Evolutionary conservation across 2,329 filamentous ascomycete genomes (phyloP), one percentile per base, ranked within the genome.

Genomic region (Monilinia laxa): DNA sequence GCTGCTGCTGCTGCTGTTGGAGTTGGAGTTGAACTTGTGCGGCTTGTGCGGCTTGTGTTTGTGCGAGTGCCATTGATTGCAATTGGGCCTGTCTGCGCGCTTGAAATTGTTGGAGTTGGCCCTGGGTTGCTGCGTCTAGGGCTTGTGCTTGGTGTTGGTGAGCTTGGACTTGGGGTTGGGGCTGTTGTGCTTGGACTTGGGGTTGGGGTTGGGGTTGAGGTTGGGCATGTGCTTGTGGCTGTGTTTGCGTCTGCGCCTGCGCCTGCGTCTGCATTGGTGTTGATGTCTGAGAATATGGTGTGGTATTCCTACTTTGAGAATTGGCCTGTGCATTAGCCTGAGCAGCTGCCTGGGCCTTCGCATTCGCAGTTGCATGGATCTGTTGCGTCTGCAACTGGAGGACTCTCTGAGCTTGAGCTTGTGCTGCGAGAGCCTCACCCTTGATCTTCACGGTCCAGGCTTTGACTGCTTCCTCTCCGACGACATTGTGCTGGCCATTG

Each of bases 401-500:
- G 2, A 51, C 5, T 20, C 47, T 51, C n/a, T 51, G 47, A 12
- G n/a, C n/a, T 12, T 51, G 47, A 3, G n/a, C 18, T 47, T 47
- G 56, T n/a, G 56, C 12, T 28, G 16, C 11, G 12, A 60, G 9
- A 18, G 45, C 42, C 0, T 51, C 57, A 3, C 45, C 28, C 45
- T 51, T 60, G 9, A 60, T 25, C 6, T 51, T 60, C n/a, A 47
- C 9, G 1, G 12, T 28, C 57, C 57, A 60, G 4, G 14, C 14
- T 3, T 25, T 51, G 0, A 51, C 42, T 4, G 57, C 25, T 55
- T 68, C 67, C 62, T 74, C 70, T 28, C 81, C 82, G 7, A 84
- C 70, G 16, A 83, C 70, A 63, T 85, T 85, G 14, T 77, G 75
- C 2, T 75, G 70, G 0, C 83, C 82, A 49, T 80, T 75, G 20